Base-by-base conservation (phyloP, 306 rosid species). In the Lotus japonicus region DNA sequence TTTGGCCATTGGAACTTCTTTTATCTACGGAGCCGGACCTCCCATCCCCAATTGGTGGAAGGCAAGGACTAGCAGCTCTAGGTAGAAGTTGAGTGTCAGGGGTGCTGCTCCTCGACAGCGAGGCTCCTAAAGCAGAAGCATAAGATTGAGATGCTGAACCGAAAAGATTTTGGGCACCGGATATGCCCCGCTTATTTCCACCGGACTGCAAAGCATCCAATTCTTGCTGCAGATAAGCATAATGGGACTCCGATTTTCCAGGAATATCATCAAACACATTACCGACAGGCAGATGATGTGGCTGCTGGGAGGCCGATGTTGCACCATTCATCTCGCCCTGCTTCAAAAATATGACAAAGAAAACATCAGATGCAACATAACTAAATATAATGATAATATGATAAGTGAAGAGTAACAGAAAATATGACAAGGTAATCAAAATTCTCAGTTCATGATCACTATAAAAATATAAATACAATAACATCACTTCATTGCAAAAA, bases 41-140 rank as follows among this genome's bases (percentile, higher is more conserved):
- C 58, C 97, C 97, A 43, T 88, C 90, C 11, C 98, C 98, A 67
- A 94, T 90, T 48, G 98, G 96, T 39, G 95, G 92, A 72, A 84
- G 85, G 71, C 96, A 85, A 67, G 98, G 97, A 77, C 98, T 94
- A 35, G 96, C 87, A 68, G 91, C 97, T 83, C 98, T 88, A 13
- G 92, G 90, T 60, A 94, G 70, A 74, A 83, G 73, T 66, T 88
- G 98, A n/a, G 94, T 82, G 54, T 94, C 97, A 5, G 98, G 98
- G 15, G 98, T 94, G 50, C 83, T 85, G 80, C 97, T 88, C 79
- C 98, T 84, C 31, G 98, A 94, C 78, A 90, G 54, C 51, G 98
- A 77, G 63, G 90, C 70, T 46, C 98, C 98, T 50, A 94, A 81
- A 15, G 84, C 97, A 35, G 97, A 91, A 58, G 94, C 98, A 64